phyloP scores from a whole-genome alignment of 148 eudicot species.

The Diospyros lotus region DNA sequence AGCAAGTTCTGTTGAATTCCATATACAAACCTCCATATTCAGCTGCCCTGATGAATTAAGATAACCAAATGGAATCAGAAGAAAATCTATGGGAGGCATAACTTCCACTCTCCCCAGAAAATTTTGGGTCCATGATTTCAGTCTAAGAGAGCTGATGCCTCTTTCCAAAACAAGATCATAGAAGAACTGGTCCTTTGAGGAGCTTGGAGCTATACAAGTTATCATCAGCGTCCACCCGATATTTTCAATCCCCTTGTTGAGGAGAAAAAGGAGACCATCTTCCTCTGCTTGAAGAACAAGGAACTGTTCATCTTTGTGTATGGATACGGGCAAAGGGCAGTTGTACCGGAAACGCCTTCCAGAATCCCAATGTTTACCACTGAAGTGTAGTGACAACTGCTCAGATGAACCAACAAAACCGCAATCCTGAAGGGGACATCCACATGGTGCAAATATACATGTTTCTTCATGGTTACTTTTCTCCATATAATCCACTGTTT shows the following conservation, averaged over 20 bases:
- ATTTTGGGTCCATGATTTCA: constrained; percentile 31
- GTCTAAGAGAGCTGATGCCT: constrained; percentile 36
- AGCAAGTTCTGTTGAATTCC: constrained; percentile 24
- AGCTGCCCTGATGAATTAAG: constrained; percentile 30
- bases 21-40: constrained; percentile 45
- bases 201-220: constrained; percentile 28
- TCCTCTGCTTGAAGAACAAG: constrained; percentile 53
- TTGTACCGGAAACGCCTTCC: constrained; percentile 35
- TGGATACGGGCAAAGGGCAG: constrained; percentile 20
- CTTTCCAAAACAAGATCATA: constrained; percentile 34
- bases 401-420: constrained; percentile 19
- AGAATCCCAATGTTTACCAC: constrained; percentile 36
- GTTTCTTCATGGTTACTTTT: constrained; percentile 32
- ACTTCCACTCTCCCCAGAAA: constrained; percentile 28
- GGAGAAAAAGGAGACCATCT: constrained; percentile 43
- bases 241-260: constrained; percentile 37
- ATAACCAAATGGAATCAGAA: constrained; percentile 36
- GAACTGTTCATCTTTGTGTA: constrained; percentile 25
- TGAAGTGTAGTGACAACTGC: constrained; percentile 34
- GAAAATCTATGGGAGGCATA: constrained; percentile 28
- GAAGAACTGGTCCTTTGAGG: constrained; percentile 28
- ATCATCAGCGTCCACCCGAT: constrained; percentile 28
- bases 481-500: constrained; percentile 21
- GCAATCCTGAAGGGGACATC: constrained; percentile 49
- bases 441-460: constrained; percentile 35